Base-by-base conservation (phyloP, 352 stramenopile species). In the Pythium graminicola region DNA sequence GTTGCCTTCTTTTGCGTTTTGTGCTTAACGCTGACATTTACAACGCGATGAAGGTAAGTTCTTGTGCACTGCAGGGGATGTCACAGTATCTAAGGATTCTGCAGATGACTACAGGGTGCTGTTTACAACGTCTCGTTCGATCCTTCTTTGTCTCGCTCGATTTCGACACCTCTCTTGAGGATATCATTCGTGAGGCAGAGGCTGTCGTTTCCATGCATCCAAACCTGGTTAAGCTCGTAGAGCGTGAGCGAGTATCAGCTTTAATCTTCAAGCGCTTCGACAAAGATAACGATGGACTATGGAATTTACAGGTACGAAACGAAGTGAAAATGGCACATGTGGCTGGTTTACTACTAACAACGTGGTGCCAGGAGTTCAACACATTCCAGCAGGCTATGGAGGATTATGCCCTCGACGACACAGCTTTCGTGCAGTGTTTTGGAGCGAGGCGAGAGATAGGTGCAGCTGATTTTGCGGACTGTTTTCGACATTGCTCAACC, bases 281-380 rank as follows among this genome's bases (percentile, higher is more conserved):
- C 50, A 22, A 54, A 3, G 58, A 82, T 22, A 62, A 67, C 16
- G 72, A 64, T 47, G 66, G 62, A 2, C 55, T 56, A 20, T 76
- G 73, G 58, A 65, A 52, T 28, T 44, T 81, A 1, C 66, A 83
- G 62, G 69, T 72, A 28, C 29, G 51, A 9, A 55, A 27, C 2
- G 10, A 4, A 13, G 32, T 11, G 16, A 17, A 8, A 22, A 20
- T 9, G 4, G 28, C 14, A 11, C 4, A 7, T 6, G 31, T 50
- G 5, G 14, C n/a, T n/a, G n/a, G n/a, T n/a, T n/a, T n/a, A n/a
- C n/a, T n/a, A n/a, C n/a, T n/a, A n/a, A n/a, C n/a, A n/a, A n/a
- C n/a, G n/a, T n/a, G n/a, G n/a, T n/a, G n/a, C n/a, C 39, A 81
- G 64, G 69, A 86, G 23, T 88, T 86, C 44, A 88, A 88, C 28